Evolutionary conservation across 176 grass and related monocot genomes (phyloP).

Genomic region (Thinopyrum elongatum): DNA sequence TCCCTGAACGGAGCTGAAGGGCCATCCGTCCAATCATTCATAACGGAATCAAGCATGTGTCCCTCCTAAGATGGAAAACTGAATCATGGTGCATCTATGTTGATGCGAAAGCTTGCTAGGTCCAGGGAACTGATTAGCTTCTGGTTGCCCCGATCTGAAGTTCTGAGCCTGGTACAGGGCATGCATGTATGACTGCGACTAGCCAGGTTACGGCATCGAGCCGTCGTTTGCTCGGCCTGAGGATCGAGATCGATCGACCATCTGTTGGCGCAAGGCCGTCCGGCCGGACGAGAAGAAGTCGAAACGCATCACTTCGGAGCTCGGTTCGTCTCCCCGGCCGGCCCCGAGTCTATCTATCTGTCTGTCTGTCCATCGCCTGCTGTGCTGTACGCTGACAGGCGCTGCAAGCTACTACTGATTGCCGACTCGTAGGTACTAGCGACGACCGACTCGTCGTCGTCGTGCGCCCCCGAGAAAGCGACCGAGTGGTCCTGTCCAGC

Average conservation of each 20-base stretch:
- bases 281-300: neutral
- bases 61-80: neutral
- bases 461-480: neutral
- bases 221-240: no score
- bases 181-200: no score
- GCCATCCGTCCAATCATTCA: neutral
- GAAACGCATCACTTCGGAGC: neutral
- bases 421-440: constrained; percentile 1
- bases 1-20: neutral
- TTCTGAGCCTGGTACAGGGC: no score
- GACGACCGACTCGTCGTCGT: neutral
- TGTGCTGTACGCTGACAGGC: neutral
- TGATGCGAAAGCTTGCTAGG: neutral
- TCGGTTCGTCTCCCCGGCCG: neutral
- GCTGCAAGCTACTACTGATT: neutral
- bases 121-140: neutral
- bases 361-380: neutral
- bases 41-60: neutral
- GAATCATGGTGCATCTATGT: neutral
- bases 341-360: neutral
- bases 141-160: neutral
- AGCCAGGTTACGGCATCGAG: no score
- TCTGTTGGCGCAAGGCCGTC: no score
- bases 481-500: neutral
- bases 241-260: no score